These are phyloP conservation scores for Myriosclerotinia duriaeana DNA, from an alignment of 2,329 filamentous ascomycete species.

Conservation along the genomic window DNA sequence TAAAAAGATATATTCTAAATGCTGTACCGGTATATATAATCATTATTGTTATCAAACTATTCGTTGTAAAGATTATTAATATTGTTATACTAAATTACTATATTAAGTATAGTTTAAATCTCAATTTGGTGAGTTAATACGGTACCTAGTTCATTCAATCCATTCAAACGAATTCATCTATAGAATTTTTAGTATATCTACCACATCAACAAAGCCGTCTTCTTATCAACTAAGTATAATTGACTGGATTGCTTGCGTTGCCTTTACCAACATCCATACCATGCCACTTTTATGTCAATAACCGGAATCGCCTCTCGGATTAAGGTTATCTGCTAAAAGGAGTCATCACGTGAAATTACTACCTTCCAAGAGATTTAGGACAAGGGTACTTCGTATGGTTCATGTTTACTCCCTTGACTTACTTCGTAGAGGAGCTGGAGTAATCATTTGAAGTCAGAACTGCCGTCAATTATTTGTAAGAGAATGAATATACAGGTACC, in stretches of 20 bases:
- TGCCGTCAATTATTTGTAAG: neutral
- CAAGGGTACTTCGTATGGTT: neutral
- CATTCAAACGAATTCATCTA: too few relatives aligned
- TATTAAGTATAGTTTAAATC: too few relatives aligned
- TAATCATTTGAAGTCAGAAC: neutral
- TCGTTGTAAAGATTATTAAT: too few relatives aligned
- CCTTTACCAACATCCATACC: neutral
- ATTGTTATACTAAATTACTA: too few relatives aligned
- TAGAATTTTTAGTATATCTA: neutral
- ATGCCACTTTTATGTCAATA: neutral
- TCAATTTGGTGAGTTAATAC: too few relatives aligned
- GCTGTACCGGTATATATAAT: too few relatives aligned
- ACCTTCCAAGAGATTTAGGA: neutral
- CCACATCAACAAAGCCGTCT: neutral
- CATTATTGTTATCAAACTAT: too few relatives aligned
- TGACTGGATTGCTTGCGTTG: neutral
- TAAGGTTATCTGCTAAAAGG: slow-evolving; percentile 10
- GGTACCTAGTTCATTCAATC: too few relatives aligned
- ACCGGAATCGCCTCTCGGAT: neutral
- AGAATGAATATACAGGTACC: slow-evolving; percentile 5
- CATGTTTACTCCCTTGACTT: neutral
- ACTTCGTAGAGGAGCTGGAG: neutral
- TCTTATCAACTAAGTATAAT: neutral
- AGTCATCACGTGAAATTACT: slow-evolving; percentile 14
- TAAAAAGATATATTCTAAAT: too few relatives aligned